These are phyloP conservation scores for Clavulina sp. DNA, from an alignment of 768 basidiomycete species.

Conservation along the genomic window DNA sequence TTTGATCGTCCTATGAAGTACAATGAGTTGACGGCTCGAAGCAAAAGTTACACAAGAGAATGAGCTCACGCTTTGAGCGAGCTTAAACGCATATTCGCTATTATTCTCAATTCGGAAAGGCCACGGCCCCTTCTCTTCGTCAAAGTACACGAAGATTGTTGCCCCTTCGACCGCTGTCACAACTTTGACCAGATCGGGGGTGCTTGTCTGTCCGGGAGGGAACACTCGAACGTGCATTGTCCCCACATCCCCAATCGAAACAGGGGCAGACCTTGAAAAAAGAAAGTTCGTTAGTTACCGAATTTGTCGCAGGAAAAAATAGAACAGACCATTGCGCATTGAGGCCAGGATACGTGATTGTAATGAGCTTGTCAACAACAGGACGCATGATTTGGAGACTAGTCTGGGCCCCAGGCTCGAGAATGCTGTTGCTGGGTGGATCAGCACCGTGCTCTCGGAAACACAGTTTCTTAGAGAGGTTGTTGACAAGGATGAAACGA, in stretches of 20 bases:
- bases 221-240: constrained; percentile 54
- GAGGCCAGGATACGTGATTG: constrained; percentile 71
- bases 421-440: constrained; percentile 39
- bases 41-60: not conserved
- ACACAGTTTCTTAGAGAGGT: constrained; percentile 44
- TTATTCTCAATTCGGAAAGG: constrained; percentile 85
- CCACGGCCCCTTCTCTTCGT: constrained; percentile 53
- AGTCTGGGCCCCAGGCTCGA: constrained; percentile 51
- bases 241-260: constrained; percentile 86
- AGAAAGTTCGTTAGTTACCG: not conserved
- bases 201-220: constrained; percentile 21
- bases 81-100: constrained; percentile 47
- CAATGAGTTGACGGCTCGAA: not conserved
- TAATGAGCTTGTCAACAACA: constrained; percentile 56
- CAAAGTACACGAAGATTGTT: constrained; percentile 72
- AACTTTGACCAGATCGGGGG: constrained; percentile 42
- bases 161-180: constrained; percentile 75
- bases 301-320: constrained; percentile 2
- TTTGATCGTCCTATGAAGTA: constrained; percentile 9
- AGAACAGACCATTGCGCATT: constrained; percentile 56
- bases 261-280: constrained; percentile 63
- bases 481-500: constrained; percentile 79
- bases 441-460: constrained; percentile 73
- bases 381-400: constrained; percentile 50
- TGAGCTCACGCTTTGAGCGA: constrained; percentile 54